Evolutionary conservation across 2,329 filamentous ascomycete species (phyloP), one percentile per base, ranked within the genome.

Genomic region (Macroventuria anomochaeta): DNA sequence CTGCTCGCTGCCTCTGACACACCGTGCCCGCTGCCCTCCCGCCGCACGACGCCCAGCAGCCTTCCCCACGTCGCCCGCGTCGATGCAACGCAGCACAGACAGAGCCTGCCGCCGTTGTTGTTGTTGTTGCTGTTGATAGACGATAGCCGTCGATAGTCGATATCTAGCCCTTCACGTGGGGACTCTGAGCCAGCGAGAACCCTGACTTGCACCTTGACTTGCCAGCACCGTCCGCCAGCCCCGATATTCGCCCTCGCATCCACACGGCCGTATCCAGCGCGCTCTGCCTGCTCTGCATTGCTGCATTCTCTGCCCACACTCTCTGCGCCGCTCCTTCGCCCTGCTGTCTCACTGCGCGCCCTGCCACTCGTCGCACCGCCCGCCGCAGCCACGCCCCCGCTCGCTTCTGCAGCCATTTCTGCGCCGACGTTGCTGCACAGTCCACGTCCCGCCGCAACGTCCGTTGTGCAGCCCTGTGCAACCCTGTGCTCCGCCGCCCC

Each of bases 151-250:
- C 34, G 34, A 33, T 39, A 44, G 48, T 46, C 34, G 33, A 26
- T 32, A 42, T 34, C 51, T 34, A 51, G 46, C 46, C 46, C 51
- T 67, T 69, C 65, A 65, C 68, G 68, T 70, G 67, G 64, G 57
- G 60, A 63, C 63, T 64, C 64, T 59, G 51, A 62, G 61, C 61
- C 62, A 59, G 46, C 57, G 34, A 55, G 46, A 40, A 49, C 55
- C 52, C 43, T 52, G 46, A 42, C 61, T 23, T 38, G 43, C 50
- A 28, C 38, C 26, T 52, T 15, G 48, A 33, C 48, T 31, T 38
- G 49, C 41, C 41, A 46, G 29, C 48, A 40, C 49, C 41, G 34
- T 26, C 48, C 48, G 48, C 48, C 29, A 23, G 46, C 54, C 37
- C 54, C 50, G 52, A 44, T 26, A 37, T 39, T 46, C 50, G 40